phyloP scores from a whole-genome alignment of 2,329 filamentous ascomycete genomes.

The Coniosporium tulheliwenetii region DNA sequence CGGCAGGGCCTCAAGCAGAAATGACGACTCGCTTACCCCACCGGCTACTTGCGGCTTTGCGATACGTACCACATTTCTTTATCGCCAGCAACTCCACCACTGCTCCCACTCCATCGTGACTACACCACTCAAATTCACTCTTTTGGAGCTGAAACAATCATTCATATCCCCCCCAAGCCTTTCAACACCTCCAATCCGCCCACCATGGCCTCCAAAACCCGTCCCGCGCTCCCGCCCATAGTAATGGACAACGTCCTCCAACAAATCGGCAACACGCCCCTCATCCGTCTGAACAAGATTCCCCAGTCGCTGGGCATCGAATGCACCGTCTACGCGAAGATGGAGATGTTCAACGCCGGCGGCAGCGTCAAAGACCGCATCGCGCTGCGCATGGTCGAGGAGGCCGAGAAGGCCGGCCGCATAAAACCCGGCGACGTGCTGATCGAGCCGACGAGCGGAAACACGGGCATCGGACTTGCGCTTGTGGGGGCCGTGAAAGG shows the following conservation, averaged over 20 bases:
- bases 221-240: constrained; percentile 35
- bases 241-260: constrained; percentile 57
- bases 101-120: too few species aligned
- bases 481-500: constrained; percentile 91
- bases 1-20: too few species aligned
- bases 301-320: constrained; percentile 82
- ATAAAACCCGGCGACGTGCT: constrained; percentile 96
- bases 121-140: too few species aligned
- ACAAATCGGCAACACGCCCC: constrained; percentile 90
- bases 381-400: constrained; percentile 91
- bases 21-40: too few species aligned
- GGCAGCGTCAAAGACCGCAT: constrained; percentile 93
- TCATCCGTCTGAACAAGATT: constrained; percentile 84
- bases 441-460: constrained; percentile 95
- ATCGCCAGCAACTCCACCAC: too few species aligned
- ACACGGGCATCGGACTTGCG: constrained; percentile 92
- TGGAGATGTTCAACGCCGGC: constrained; percentile 87
- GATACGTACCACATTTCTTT: too few species aligned
- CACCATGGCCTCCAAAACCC: constrained; percentile 31
- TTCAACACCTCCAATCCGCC: background rate
- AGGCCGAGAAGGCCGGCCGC: constrained; percentile 76
- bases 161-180: too few species aligned
- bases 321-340: constrained; percentile 77
- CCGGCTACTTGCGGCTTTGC: too few species aligned
- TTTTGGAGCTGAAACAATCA: too few species aligned